A percentile compares a stretch with the other conserved stretches of the same genome.
Evolutionary conservation across 2,329 filamentous ascomycete genomes (phyloP).

Genomic region (Metarhizium sp.): DNA sequence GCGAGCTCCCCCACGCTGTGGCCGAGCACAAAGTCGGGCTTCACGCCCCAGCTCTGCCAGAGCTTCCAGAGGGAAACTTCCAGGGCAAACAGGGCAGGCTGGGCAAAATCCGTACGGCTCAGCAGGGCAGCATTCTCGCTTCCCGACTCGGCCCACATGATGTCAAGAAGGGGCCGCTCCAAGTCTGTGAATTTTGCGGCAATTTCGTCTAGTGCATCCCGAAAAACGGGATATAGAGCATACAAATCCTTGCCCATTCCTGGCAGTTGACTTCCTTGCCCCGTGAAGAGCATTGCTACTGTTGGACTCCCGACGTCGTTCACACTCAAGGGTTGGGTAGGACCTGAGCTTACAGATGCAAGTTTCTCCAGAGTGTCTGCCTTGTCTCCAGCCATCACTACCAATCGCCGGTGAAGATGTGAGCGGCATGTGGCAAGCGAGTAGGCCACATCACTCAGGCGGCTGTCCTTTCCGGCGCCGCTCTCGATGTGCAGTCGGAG

Average conservation of each 20-base stretch:
- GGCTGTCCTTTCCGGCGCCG: too few species aligned
- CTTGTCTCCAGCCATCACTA: too few species aligned
- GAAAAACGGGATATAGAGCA: constrained; percentile 15
- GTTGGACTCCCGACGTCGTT: too few species aligned
- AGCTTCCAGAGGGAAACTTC: constrained; percentile 21
- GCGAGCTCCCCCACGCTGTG: constrained; percentile 16
- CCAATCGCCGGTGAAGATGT: too few species aligned
- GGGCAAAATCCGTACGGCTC: constrained; percentile 20
- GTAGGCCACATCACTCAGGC: too few species aligned
- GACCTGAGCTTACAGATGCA: too few species aligned
- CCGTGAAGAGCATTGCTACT: constrained; percentile 21
- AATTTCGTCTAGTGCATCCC: constrained; percentile 11
- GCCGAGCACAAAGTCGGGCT: constrained; percentile 17
- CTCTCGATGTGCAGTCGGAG: too few species aligned
- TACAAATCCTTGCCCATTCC: constrained; percentile 23
- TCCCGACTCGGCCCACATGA: constrained; percentile 19
- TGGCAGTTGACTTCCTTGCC: constrained; percentile 22
- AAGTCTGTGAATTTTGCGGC: too few species aligned
- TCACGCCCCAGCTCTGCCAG: constrained; percentile 21
- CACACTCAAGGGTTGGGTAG: too few species aligned
- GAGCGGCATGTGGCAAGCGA: too few species aligned
- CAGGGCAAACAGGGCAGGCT: constrained; percentile 23
- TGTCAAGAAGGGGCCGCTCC: constrained; percentile 10
- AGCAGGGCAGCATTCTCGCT: constrained; percentile 14
- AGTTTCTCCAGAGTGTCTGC: too few species aligned